Percentiles rank a stretch among this genome's conserved stretches.
Conservation (phyloP, 768 basidiomycete genomes). For the Cystofilobasidium ferigula region DNA sequence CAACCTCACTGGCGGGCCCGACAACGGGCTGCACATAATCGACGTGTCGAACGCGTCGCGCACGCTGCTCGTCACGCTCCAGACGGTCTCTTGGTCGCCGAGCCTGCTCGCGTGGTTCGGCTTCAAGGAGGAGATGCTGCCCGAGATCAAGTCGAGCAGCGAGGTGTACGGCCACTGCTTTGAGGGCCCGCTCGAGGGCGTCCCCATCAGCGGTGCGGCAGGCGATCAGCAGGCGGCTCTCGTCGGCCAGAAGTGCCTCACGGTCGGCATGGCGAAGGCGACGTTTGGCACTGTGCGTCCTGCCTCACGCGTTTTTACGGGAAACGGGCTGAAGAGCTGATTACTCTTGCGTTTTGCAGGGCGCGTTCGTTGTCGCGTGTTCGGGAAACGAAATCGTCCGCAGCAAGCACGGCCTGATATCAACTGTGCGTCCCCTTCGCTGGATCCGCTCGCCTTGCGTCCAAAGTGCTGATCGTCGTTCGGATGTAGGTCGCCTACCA, state of each 20-base stretch:
- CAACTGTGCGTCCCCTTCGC: constrained; percentile 51
- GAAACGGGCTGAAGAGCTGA: no score
- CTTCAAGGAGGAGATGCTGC: constrained; percentile 63
- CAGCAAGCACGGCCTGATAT: constrained; percentile 75
- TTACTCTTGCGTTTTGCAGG: constrained; percentile 32
- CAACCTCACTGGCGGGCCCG: constrained; percentile 67
- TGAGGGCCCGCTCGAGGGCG: constrained; percentile 49
- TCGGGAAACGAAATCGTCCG: constrained; percentile 78
- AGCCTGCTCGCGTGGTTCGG: constrained; percentile 77
- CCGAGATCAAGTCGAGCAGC: constrained; percentile 77
- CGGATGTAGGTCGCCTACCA: constrained; percentile 67
- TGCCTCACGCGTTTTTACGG: no score
- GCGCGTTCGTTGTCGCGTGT: constrained; percentile 90
- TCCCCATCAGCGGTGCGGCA: constrained; percentile 80
- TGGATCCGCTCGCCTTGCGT: constrained; percentile 12
- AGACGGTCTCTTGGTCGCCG: constrained; percentile 69
- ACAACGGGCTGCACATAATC: constrained; percentile 62
- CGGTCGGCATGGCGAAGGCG: constrained; percentile 88
- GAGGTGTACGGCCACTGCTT: constrained; percentile 78
- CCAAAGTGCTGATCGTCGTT: neutral
- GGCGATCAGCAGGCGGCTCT: constrained; percentile 98
- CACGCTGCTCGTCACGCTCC: constrained; percentile 78
- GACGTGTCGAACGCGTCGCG: constrained; percentile 96
- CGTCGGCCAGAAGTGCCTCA: constrained; percentile 88
- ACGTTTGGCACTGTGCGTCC: constrained; percentile 53